Base-by-base conservation (phyloP, 441 rosid genomes). In the Kokia cookei region DNA sequence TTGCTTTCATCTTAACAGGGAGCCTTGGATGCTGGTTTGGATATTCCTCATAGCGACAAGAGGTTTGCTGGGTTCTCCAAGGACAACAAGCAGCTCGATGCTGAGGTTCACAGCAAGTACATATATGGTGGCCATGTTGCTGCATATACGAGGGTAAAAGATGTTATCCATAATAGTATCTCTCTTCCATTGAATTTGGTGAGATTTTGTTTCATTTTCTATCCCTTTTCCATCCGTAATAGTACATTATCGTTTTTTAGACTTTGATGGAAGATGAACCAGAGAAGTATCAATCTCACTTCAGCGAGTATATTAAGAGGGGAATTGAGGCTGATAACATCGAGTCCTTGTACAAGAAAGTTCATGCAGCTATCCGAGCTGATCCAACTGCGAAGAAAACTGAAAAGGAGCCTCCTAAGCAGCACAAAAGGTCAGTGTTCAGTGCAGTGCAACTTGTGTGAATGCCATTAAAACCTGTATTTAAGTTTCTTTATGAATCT, bases 31-130 rank as follows among this genome's bases (percentile, higher is more conserved):
- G 99, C 97, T 58, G 97, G 97, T 24, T 79, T 94, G 78, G 99
- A 94, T 81, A 90, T 93, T 68, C 97, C 99, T 1, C 99, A 94
- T 83, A 90, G 98, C 64, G 98, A 94, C 54, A 94, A 94, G 87
- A 87, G 96, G 76, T 94, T 93, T 77, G 97, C 98, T 13, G 97
- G 99, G 2, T 94, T 91, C 76, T 71, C 85, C 4, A 94, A 91
- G 80, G 96, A 91, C 3, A 77, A 73, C 76, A 93, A 94, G 73
- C 89, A 88, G 74, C 97, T 93, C 11, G 94, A 94, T 86, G 89
- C 84, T 37, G 96, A 90, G 35, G 86, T 88, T 80, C 99, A 94
- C 78, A 86, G 84, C 74, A 91, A 88, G 73, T 93, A 93, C 75
- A 86, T 93, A 58, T 91, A 78, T 71, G 96, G 98, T 73, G 97